These are phyloP conservation scores for Sporisorium iseilematis-ciliati DNA, from an alignment of 1,284 basidiomycete species.

Conservation along the genomic window DNA sequence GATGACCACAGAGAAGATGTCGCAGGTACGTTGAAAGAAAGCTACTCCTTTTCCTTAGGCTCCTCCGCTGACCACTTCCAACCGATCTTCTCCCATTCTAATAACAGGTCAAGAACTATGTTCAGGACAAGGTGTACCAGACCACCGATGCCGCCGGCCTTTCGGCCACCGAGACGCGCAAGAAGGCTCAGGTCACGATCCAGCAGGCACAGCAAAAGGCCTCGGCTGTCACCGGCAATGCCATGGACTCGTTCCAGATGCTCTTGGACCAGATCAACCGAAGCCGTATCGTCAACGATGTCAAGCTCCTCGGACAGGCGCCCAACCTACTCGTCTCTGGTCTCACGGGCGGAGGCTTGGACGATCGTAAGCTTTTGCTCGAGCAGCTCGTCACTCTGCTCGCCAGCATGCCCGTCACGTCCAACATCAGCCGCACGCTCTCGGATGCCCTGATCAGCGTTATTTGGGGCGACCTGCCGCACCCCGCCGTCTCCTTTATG, in stretches of 20 bases:
- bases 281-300: conserved; percentile 39
- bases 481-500: conserved; percentile 79
- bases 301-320: conserved; percentile 40
- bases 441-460: conserved; percentile 47
- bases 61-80: neutral
- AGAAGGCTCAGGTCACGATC: conserved; percentile 18
- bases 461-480: conserved; percentile 75
- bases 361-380: conserved; percentile 61
- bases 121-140: conserved; percentile 37
- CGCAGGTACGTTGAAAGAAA: conserved; percentile 20
- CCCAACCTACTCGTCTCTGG: conserved; percentile 30
- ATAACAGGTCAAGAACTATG: conserved; percentile 27
- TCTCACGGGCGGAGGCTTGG: conserved; percentile 39
- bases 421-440: conserved; percentile 36
- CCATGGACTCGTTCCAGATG: conserved; percentile 23
- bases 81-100: neutral
- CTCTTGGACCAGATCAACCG: conserved; percentile 35
- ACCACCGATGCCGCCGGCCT: conserved; percentile 38
- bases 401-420: conserved; percentile 50
- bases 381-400: conserved; percentile 56
- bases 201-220: conserved; percentile 30
- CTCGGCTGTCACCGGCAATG: neutral
- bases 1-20: conserved; percentile 28
- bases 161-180: conserved; percentile 24
- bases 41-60: neutral